Conservation (phyloP, 2,329 filamentous ascomycete species). For the Aureobasidium sp. region DNA sequence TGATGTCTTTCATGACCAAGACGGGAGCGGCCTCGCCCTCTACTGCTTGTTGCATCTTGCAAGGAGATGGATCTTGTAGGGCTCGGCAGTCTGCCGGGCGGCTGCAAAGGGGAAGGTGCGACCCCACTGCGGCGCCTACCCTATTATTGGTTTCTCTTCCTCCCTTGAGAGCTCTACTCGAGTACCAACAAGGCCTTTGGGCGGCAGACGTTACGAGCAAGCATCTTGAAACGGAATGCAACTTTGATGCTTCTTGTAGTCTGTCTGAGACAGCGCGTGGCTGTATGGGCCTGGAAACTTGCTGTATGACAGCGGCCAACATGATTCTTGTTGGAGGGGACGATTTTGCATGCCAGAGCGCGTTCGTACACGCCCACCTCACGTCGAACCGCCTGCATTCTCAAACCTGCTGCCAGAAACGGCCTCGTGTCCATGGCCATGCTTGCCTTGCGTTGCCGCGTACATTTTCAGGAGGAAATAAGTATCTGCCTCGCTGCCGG, state of each 20-base stretch:
- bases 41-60: neutral
- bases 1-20: slow-evolving; percentile 9
- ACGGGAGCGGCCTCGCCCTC: slow-evolving; percentile 9
- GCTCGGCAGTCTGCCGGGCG: slow-evolving; percentile 12
- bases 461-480: slow-evolving; percentile 14
- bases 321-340: neutral
- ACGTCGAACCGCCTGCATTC: slow-evolving; percentile 10
- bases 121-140: slow-evolving; percentile 3
- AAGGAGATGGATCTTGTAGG: neutral
- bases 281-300: slow-evolving; percentile 11
- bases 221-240: slow-evolving; percentile 14
- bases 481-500: slow-evolving; percentile 14
- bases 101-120: slow-evolving; percentile 1
- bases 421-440: slow-evolving; percentile 12
- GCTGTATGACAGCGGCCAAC: neutral
- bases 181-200: slow-evolving; percentile 9
- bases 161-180: neutral
- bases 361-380: slow-evolving; percentile 12
- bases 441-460: slow-evolving; percentile 12
- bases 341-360: slow-evolving; percentile 12
- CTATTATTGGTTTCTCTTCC: slow-evolving; percentile 3
- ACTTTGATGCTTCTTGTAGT: neutral
- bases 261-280: slow-evolving; percentile 14
- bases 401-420: slow-evolving; percentile 13
- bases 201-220: slow-evolving; percentile 14